A percentile compares a stretch with the other conserved stretches of the same genome.
Conservation (phyloP, 495 filamentous ascomycete species). For the Aspergillus panamensis region DNA sequence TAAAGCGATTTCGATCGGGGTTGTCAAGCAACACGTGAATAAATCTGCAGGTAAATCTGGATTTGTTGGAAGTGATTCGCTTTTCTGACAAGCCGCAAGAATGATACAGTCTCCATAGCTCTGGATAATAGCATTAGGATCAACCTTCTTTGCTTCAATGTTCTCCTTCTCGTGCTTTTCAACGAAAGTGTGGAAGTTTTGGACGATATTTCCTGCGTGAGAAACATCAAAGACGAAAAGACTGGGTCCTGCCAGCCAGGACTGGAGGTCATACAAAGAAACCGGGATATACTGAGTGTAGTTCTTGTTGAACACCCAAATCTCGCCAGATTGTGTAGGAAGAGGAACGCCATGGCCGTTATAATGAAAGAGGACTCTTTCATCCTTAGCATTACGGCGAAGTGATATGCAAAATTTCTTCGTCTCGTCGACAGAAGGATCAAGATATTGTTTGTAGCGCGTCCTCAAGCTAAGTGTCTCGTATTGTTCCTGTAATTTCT, state of each 20-base stretch:
- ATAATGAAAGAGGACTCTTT: conserved; percentile 94
- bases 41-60: conserved; percentile 91
- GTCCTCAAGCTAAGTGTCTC: conserved; percentile 91
- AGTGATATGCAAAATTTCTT: conserved; percentile 91
- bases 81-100: conserved; percentile 83
- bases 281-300: conserved; percentile 99
- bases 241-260: conserved; percentile 92
- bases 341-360: conserved; percentile 98
- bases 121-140: conserved; percentile 68
- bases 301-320: conserved; percentile 99
- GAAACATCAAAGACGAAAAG: conserved; percentile 98
- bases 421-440: conserved; percentile 94
- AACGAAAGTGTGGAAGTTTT: conserved; percentile 89
- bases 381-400: conserved; percentile 88
- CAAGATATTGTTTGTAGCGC: conserved; percentile 92
- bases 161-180: conserved; percentile 91
- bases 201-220: conserved; percentile 90
- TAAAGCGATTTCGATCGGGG: conserved; percentile 93
- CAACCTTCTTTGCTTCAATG: conserved; percentile 62
- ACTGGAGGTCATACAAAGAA: conserved; percentile 91
- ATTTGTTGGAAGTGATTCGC: conserved; percentile 94
- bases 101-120: conserved; percentile 81
- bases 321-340: conserved; percentile 91
- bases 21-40: conserved; percentile 94
- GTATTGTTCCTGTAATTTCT: conserved; percentile 90